Percentiles rank a stretch among this genome's conserved stretches.
Evolutionary conservation across 306 rosid genomes (phyloP).

Genomic region (Prunus armeniaca): DNA sequence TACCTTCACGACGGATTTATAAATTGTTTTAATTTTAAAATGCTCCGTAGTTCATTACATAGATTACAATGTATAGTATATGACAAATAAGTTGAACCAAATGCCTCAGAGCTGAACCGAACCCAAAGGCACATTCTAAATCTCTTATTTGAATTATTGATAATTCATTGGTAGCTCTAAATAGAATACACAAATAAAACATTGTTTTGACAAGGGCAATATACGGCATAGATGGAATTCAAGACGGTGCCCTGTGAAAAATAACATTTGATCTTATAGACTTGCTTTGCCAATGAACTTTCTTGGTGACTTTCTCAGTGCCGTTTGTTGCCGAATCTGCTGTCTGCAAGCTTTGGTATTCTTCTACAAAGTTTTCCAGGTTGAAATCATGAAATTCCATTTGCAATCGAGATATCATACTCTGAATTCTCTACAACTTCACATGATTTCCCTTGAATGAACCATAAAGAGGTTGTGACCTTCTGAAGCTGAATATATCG

Average conservation of each 20-base stretch:
- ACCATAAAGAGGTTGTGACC: slow-evolving; percentile 80
- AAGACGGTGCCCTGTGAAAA: too few species aligned
- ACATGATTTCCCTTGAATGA: slow-evolving; percentile 77
- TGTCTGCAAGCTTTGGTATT: background rate
- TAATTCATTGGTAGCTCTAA: background rate
- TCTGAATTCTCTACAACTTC: slow-evolving; percentile 52
- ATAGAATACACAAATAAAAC: background rate
- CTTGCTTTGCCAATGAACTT: background rate
- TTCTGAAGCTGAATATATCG: slow-evolving; percentile 67
- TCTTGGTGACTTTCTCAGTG: background rate
- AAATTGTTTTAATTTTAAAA: too few species aligned
- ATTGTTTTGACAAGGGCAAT: background rate
- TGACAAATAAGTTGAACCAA: too few species aligned
- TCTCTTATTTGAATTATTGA: background rate
- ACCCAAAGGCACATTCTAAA: too few species aligned
- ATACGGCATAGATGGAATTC: too few species aligned
- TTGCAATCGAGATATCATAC: background rate
- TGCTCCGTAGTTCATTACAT: too few species aligned
- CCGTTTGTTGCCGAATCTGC: background rate
- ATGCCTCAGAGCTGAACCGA: too few species aligned
- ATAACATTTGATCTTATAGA: background rate
- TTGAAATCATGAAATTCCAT: slow-evolving; percentile 5
- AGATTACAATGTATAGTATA: too few species aligned
- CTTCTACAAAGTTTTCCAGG: background rate
- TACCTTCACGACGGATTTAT: too few species aligned